Percentiles rank a stretch among this genome's conserved stretches.
Conservation (phyloP, 192 early-diverging fungal genomes). For the Coemansia sp. region DNA sequence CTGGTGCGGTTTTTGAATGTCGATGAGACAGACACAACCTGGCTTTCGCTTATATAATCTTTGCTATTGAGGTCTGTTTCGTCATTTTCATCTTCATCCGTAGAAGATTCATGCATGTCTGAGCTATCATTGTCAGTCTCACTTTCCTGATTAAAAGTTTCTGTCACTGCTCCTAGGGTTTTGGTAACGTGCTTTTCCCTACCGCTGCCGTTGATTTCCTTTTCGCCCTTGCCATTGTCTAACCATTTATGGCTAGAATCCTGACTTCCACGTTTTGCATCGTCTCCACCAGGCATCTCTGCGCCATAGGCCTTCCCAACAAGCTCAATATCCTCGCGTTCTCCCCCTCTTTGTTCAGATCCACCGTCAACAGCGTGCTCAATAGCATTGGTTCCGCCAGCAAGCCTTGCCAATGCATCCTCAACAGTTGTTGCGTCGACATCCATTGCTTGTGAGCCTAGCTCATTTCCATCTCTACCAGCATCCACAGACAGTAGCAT, state of each 20-base stretch:
- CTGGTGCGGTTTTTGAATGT: not conserved
- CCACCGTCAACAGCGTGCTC: not conserved
- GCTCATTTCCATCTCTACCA: conserved; percentile 6
- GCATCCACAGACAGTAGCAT: conserved; percentile 27
- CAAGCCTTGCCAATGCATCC: conserved; percentile 49
- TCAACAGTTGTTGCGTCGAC: conserved; percentile 43
- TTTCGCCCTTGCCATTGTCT: not conserved
- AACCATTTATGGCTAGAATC: not conserved
- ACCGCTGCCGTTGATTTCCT: conserved; percentile 2
- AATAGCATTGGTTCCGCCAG: conserved; percentile 1
- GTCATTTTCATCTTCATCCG: conserved; percentile 6
- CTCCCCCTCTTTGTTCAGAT: not conserved
- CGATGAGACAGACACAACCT: not conserved
- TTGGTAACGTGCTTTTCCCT: not conserved
- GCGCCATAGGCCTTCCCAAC: not conserved
- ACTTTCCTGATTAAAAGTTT: not conserved
- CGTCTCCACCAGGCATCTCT: not conserved
- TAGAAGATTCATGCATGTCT: not conserved
- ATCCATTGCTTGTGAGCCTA: conserved; percentile 37
- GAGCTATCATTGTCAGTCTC: conserved; percentile 4
- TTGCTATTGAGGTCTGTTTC: not conserved
- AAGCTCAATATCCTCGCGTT: too few relatives aligned
- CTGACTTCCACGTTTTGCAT: not conserved
- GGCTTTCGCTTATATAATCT: not conserved
- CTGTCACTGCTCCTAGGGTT: too few relatives aligned